Evolutionary conservation across 2,329 filamentous ascomycete species (phyloP), one percentile per base, ranked within the genome.

Genomic region (Paecilomyces dactylethromorphus): DNA sequence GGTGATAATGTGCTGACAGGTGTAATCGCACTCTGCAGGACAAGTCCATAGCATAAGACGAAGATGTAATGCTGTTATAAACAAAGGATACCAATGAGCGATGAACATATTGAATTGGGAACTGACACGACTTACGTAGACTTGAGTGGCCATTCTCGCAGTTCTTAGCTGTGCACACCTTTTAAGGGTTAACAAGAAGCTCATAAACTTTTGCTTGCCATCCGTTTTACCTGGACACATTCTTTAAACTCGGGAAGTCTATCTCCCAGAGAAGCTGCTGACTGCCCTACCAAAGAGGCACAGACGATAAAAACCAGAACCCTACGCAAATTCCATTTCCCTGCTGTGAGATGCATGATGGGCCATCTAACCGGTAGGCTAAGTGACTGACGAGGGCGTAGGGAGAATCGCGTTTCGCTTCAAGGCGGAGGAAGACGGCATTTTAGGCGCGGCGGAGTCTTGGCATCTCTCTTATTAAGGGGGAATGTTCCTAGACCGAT

Each of bases 1-100:
- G 58, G 94, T 97, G 60, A 95, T 82, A 73, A 96, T 88, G 81
- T 96, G 93, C 75, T 99, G 94, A 81, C 94, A 99, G 61, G 90
- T 88, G 80, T 99, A 96, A 81, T 99, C 92, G 85, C 94, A 99
- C 83, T 99, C 93, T 71, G 89, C 82, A 62, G 89, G 85, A 78
- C 94, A 99, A 72, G 86, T 87, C 94, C 94, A 99, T 74, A 97
- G 79, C 70, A 97, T 87, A 66, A 97, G 82, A 62, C 90, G 90
- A 72, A 88, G 92, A 76, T 90, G 85, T 66, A 96, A 73, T 63
- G 94, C 92, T 96, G 71, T 57, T 11, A 35, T 32, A 53, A 53
- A 57, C 18, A 56, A 64, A 56, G 65, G 56, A 55, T 54, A 18
- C 45, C 52, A 60, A 56, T 60, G 59, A 33, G 58, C n/a, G 53